Percentiles rank a stretch among this genome's conserved stretches.
Evolutionary conservation across 169 alveolate species (phyloP).

Genomic region (Cryptosporidium tyzzeri): DNA sequence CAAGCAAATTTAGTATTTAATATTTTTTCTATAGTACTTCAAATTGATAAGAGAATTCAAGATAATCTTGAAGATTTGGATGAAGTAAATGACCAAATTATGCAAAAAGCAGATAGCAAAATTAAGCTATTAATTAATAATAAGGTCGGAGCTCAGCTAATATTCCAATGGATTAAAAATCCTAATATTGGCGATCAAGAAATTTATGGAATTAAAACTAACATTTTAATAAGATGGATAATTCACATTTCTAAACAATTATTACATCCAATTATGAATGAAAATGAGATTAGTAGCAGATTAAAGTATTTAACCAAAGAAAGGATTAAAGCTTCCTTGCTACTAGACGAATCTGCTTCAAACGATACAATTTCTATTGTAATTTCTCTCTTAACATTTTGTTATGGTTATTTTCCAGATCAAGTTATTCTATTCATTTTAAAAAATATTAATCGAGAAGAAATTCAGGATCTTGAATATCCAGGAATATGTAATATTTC

Average conservation of each 20-base stretch:
- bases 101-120: neutral
- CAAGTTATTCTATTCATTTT: constrained; percentile 11
- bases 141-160: constrained; percentile 32
- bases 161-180: constrained; percentile 30
- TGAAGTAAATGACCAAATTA: constrained; percentile 2
- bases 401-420: constrained; percentile 33
- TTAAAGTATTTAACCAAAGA: constrained; percentile 13
- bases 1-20: neutral
- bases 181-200: constrained; percentile 11
- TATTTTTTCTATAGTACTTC: constrained; percentile 28
- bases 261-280: constrained; percentile 28
- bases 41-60: constrained; percentile 11
- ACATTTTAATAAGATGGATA: constrained; percentile 30
- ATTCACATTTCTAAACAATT: constrained; percentile 34
- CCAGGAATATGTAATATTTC: neutral
- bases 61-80: constrained; percentile 17
- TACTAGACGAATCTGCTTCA: constrained; percentile 31
- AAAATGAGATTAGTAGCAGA: constrained; percentile 33
- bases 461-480: neutral
- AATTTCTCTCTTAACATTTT: constrained; percentile 41
- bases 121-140: constrained; percentile 27
- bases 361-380: constrained; percentile 40
- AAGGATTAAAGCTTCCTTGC: constrained; percentile 18
- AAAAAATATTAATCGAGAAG: constrained; percentile 6
- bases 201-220: constrained; percentile 3